phyloP scores from a whole-genome alignment of 2,329 filamentous ascomycete species.

The Stagonosporopsis cucurbitacearum region DNA sequence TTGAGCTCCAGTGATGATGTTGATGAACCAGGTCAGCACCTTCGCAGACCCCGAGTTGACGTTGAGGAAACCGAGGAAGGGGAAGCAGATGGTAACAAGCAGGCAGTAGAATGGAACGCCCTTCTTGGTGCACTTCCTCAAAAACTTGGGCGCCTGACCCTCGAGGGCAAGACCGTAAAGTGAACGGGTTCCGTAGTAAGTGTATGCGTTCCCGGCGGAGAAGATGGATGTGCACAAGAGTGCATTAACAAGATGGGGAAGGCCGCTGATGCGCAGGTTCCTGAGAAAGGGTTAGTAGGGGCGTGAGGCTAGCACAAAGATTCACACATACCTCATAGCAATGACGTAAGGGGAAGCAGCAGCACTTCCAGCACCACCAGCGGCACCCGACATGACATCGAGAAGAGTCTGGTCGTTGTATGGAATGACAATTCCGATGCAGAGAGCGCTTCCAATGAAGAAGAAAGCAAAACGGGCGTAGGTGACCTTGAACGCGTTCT shows the following conservation, averaged over 20 bases:
- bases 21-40: conserved; percentile 76
- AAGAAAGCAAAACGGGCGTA: conserved; percentile 51
- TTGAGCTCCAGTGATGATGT: conserved; percentile 74
- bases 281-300: not conserved
- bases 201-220: conserved; percentile 62
- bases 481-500: conserved; percentile 52
- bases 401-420: conserved; percentile 74
- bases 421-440: conserved; percentile 57
- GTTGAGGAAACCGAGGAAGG: conserved; percentile 74
- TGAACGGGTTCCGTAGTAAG: conserved; percentile 58
- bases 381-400: conserved; percentile 49
- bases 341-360: conserved; percentile 67
- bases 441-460: conserved; percentile 51
- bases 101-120: conserved; percentile 77
- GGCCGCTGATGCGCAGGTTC: conserved; percentile 54
- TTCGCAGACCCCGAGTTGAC: conserved; percentile 69
- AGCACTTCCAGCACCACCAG: conserved; percentile 51
- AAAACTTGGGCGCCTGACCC: conserved; percentile 58
- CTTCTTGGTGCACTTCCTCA: conserved; percentile 63
- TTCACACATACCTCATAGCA: conserved; percentile 54
- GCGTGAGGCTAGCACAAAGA: not conserved
- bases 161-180: conserved; percentile 59
- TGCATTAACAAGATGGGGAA: conserved; percentile 65
- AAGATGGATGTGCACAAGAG: conserved; percentile 59
- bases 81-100: conserved; percentile 67